Conservation (phyloP, 1,139 yeast species). For the Meyerozyma guilliermondii region DNA sequence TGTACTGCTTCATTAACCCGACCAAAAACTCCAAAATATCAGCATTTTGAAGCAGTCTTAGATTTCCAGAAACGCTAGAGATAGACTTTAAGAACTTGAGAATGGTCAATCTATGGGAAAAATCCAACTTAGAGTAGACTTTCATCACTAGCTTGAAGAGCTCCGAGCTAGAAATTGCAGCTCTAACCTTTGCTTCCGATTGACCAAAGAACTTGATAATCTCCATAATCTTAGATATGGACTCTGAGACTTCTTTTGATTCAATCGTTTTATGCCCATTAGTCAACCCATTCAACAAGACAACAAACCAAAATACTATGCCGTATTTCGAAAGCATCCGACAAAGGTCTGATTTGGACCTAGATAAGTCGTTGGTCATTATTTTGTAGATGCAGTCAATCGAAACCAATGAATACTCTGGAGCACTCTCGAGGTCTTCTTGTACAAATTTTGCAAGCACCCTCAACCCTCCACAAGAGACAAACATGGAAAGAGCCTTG, state of each 20-base stretch:
- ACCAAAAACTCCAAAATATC: constrained; percentile 41
- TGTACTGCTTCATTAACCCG: constrained; percentile 21
- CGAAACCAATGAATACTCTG: constrained; percentile 43
- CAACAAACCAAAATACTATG: constrained; percentile 46
- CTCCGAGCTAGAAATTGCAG: constrained; percentile 37
- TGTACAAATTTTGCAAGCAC: constrained; percentile 48
- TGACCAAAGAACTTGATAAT: constrained; percentile 39
- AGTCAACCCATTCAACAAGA: constrained; percentile 30
- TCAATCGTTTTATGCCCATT: constrained; percentile 8
- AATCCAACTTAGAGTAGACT: constrained; percentile 27
- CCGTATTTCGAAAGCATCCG: constrained; percentile 48
- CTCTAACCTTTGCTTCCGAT: constrained; percentile 39
- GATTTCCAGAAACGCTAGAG: constrained; percentile 34
- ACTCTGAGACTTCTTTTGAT: constrained; percentile 15
- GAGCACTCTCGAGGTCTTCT: constrained; percentile 45
- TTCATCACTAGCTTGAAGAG: constrained; percentile 42
- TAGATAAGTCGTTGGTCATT: constrained; percentile 37
- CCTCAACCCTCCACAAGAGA: constrained; percentile 54
- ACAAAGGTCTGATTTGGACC: constrained; percentile 50
- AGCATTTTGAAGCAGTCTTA: constrained; percentile 32
- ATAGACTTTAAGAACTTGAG: constrained; percentile 41
- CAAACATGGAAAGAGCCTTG: constrained; percentile 43
- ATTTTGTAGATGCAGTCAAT: constrained; percentile 43
- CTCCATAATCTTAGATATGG: constrained; percentile 32
- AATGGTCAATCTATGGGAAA: constrained; percentile 30